Base-by-base conservation (phyloP, 768 basidiomycete species). In the Xerocomellus dryophilus region DNA sequence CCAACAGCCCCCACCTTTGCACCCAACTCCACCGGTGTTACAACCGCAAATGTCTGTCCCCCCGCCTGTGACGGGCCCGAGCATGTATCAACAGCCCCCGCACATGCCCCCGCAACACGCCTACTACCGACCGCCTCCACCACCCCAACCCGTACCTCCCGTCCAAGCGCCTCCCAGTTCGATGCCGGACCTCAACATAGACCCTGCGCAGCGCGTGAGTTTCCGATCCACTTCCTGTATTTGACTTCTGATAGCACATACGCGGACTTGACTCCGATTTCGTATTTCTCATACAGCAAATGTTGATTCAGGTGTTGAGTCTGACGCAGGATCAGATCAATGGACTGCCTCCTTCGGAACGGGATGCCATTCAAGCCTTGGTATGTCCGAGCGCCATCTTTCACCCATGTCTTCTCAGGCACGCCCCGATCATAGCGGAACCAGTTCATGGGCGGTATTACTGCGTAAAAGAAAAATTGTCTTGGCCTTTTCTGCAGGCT, bases 301-400 rank as follows among this genome's bases (percentile, higher is more conserved):
- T 96, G 85, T 67, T 97, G 49, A 79, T 92, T 71, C 93, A 94
- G 73, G 93, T 98, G 0, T 73, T 98, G 31, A 81, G 78, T 56
- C 70, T 98, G 66, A 86, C 88, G 1, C 84, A 78, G 43, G 92
- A 90, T 42, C 93, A 96, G 68, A 89, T 98, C 57, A 85, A 84
- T 43, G 81, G 81, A 8, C 73, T 97, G 45, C 89, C 92, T 27
- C 86, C 89, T 5, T 77, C 79, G 2, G 93, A 96, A 62, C 79
- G 88, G 32, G 79, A 81, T 0, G 86, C 91, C 11, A 91, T 98
- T 27, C 78, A 89, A 69, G 84, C 88, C 67, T 67, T 96, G 68
- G 92, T 93, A 52, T 75, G 60, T 66, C 64, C 6, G 4, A 5
- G 29, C 17, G 11, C 9, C 5, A 2, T 20, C 9, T 43, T 32